These are phyloP conservation scores for Xylaria polymorpha DNA, from an alignment of 2,329 filamentous ascomycete species.

Conservation along the genomic window DNA sequence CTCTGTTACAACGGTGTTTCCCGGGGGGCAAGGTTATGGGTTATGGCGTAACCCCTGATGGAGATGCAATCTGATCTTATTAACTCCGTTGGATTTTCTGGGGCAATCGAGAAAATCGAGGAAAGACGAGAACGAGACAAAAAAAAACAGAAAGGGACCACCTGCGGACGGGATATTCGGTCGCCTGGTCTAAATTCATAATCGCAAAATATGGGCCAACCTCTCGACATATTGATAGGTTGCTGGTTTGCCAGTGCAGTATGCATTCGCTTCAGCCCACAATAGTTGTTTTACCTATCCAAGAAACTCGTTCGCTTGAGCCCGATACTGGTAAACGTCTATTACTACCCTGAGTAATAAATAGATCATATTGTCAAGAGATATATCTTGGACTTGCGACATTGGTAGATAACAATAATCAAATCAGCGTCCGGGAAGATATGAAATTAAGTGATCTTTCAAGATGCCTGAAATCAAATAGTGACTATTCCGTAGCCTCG, in stretches of 20 bases:
- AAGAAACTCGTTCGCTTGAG: not conserved
- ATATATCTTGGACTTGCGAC: not conserved
- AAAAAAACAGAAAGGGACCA: not conserved
- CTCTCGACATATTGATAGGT: conserved; percentile 25
- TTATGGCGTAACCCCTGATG: not conserved
- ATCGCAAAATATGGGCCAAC: not conserved
- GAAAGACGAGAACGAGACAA: not conserved
- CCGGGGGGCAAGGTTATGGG: not conserved
- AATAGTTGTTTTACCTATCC: not conserved
- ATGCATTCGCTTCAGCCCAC: conserved; percentile 27
- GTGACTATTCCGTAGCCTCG: not conserved
- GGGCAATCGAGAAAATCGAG: not conserved
- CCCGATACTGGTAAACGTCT: not conserved
- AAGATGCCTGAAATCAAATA: not conserved
- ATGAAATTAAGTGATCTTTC: not conserved
- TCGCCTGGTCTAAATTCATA: not conserved
- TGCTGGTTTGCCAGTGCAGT: conserved; percentile 28
- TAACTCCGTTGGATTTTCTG: not conserved
- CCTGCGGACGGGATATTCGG: not conserved
- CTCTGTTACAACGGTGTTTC: conserved; percentile 7
- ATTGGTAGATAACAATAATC: not conserved
- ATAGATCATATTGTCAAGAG: not conserved
- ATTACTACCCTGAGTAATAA: not conserved
- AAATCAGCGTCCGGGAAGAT: too few species aligned
- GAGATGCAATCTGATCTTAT: not conserved